A percentile compares a stretch with the other conserved stretches of the same genome.
Conservation (phyloP, 2,329 filamentous ascomycete genomes). For the Arthrobotrys pseudoclavata region DNA sequence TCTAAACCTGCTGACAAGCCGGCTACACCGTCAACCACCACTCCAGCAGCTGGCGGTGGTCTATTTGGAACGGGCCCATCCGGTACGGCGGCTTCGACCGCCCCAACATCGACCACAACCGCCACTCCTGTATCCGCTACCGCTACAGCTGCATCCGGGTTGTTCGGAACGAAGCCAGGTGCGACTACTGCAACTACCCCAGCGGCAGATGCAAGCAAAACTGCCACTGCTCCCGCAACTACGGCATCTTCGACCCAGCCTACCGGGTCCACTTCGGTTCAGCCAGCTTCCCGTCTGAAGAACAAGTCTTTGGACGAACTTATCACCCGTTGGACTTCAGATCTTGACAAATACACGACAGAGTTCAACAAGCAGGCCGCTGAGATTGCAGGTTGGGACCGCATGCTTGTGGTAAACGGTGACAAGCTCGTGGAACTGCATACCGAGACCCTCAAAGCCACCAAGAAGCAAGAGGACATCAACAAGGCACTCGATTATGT, state of each 20-base stretch:
- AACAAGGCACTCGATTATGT: slow-evolving; percentile 90
- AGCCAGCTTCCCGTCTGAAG: slow-evolving; percentile 89
- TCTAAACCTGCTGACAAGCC: slow-evolving; percentile 55
- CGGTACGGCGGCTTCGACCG: slow-evolving; percentile 62
- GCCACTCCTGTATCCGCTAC: slow-evolving; percentile 63
- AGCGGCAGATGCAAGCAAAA: slow-evolving; percentile 64
- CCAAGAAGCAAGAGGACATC: slow-evolving; percentile 91
- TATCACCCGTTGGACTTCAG: slow-evolving; percentile 94
- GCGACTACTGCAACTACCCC: slow-evolving; percentile 64
- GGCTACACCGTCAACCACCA: slow-evolving; percentile 62
- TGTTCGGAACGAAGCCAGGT: slow-evolving; percentile 62
- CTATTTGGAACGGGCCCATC: slow-evolving; percentile 63
- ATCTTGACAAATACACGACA: slow-evolving; percentile 95
- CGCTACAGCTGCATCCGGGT: slow-evolving; percentile 62
- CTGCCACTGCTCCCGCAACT: slow-evolving; percentile 63
- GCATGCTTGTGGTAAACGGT: slow-evolving; percentile 90
- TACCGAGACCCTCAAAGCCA: slow-evolving; percentile 90
- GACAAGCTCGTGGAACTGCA: slow-evolving; percentile 96
- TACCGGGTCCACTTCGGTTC: slow-evolving; percentile 81
- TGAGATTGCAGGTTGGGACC: slow-evolving; percentile 90
- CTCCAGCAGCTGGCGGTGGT: slow-evolving; percentile 60
- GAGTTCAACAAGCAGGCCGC: slow-evolving; percentile 92
- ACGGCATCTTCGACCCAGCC: slow-evolving; percentile 64
- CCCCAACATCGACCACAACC: slow-evolving; percentile 64
- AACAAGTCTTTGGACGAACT: slow-evolving; percentile 99